A percentile compares a stretch with the other conserved stretches of the same genome.
Evolutionary conservation across 129 eudicot species (phyloP).

Genomic region (Artemisia argyi): DNA sequence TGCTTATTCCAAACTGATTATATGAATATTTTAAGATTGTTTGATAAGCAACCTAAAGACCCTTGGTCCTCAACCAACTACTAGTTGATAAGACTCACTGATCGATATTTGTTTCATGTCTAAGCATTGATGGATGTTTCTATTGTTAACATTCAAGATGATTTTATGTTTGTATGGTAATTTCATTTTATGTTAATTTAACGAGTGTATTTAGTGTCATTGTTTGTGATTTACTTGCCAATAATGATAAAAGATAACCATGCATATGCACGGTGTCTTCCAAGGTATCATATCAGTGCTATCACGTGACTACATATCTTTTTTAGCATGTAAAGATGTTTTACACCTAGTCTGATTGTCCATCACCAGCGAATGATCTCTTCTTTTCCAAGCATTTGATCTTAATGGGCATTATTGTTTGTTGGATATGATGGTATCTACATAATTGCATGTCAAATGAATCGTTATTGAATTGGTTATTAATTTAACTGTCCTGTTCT

Average conservation of each 20-base stretch:
- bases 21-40: background rate
- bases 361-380: background rate
- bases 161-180: background rate
- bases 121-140: background rate
- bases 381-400: background rate
- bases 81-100: slow-evolving; percentile 9
- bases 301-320: background rate
- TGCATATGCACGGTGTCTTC: background rate
- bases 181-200: background rate
- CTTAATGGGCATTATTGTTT: background rate
- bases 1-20: too few species aligned
- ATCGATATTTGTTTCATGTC: too few species aligned
- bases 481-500: background rate
- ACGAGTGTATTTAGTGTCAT: background rate
- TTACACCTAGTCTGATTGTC: background rate
- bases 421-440: slow-evolving; percentile 7
- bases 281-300: background rate
- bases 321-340: background rate
- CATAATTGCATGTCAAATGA: slow-evolving; percentile 7
- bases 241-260: too few species aligned
- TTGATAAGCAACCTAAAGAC: background rate
- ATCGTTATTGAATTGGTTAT: background rate
- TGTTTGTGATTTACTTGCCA: background rate
- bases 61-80: background rate
- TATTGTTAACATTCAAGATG: slow-evolving; percentile 3